These are phyloP conservation scores for Aureobasidium pullulans DNA, from an alignment of 2,329 filamentous ascomycete species.

Conservation along the genomic window DNA sequence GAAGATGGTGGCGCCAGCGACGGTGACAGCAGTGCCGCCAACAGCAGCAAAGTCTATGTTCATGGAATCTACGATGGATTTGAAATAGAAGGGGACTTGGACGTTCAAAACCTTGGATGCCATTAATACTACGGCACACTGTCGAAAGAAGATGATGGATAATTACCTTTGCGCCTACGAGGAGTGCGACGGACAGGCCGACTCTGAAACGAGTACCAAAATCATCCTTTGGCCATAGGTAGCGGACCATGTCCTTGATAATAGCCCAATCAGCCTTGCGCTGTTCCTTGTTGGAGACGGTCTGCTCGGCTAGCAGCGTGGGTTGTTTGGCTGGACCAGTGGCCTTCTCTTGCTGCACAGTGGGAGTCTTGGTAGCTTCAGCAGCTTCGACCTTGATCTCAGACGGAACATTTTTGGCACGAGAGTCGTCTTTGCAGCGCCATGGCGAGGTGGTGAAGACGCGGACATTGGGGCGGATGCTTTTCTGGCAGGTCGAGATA, in stretches of 20 bases:
- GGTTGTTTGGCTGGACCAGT: conserved; percentile 36
- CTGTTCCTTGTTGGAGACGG: conserved; percentile 71
- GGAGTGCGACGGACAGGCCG: conserved; percentile 69
- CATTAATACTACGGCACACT: conserved; percentile 26
- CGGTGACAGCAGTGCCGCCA: conserved; percentile 81
- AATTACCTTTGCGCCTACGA: conserved; percentile 76
- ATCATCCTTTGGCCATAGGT: conserved; percentile 90
- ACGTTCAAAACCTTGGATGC: conserved; percentile 67
- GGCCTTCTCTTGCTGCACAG: conserved; percentile 25
- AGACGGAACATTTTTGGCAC: conserved; percentile 21
- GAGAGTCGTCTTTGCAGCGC: conserved; percentile 33
- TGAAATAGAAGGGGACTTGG: conserved; percentile 98
- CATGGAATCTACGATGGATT: conserved; percentile 95
- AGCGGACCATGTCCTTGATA: conserved; percentile 93
- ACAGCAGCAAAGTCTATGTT: conserved; percentile 84
- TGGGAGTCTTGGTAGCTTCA: conserved; percentile 30
- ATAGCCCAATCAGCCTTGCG: conserved; percentile 97
- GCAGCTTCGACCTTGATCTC: conserved; percentile 22
- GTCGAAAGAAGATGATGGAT: conserved; percentile 5
- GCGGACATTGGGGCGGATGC: conserved; percentile 19
- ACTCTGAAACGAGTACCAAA: conserved; percentile 78
- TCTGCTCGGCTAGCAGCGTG: conserved; percentile 57
- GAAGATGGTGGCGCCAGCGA: conserved; percentile 87
- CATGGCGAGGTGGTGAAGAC: conserved; percentile 39
- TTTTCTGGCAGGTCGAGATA: conserved; percentile 8